phyloP scores from a whole-genome alignment of 148 eudicot genomes.

The Fagopyrum homotropicum region DNA sequence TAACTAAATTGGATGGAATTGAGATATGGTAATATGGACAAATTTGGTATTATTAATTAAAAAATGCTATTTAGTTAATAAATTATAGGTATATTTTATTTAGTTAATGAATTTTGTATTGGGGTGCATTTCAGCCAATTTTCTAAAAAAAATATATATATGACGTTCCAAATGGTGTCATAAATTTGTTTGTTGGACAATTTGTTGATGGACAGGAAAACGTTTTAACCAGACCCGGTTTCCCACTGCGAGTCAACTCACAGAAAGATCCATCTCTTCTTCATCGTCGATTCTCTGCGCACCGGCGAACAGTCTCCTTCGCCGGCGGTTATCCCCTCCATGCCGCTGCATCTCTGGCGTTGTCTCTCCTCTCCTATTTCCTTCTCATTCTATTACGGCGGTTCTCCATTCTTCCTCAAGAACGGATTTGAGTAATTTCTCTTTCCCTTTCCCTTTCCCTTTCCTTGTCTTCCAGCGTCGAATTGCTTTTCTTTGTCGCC shows the following conservation, averaged over 20 bases:
- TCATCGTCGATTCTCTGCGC: not conserved
- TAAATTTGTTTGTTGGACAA: not conserved
- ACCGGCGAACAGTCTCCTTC: not conserved
- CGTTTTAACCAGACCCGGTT: not conserved
- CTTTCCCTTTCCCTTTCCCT: not conserved
- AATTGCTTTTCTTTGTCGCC: not conserved
- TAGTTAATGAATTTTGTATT: too few relatives aligned
- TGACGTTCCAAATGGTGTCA: too few relatives aligned
- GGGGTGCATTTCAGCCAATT: too few relatives aligned
- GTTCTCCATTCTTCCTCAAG: not conserved
- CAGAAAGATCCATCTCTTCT: slow-evolving; percentile 5
- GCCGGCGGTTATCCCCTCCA: slow-evolving; percentile 4
- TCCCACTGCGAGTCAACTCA: slow-evolving; percentile 6
- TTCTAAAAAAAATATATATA: too few relatives aligned
- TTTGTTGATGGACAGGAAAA: not conserved
- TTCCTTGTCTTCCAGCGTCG: not conserved
- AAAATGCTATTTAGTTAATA: too few relatives aligned
- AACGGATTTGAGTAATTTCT: not conserved
- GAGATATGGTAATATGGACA: too few relatives aligned
- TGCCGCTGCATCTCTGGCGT: slow-evolving; percentile 5
- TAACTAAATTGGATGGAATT: too few relatives aligned
- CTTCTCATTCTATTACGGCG: not conserved
- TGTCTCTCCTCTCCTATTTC: not conserved
- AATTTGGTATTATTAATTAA: too few relatives aligned
- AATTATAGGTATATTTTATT: too few relatives aligned